Evolutionary conservation across 2,329 filamentous ascomycete species (phyloP), one percentile per base, ranked within the genome.

Genomic region (Fusarium brachygibbosum): DNA sequence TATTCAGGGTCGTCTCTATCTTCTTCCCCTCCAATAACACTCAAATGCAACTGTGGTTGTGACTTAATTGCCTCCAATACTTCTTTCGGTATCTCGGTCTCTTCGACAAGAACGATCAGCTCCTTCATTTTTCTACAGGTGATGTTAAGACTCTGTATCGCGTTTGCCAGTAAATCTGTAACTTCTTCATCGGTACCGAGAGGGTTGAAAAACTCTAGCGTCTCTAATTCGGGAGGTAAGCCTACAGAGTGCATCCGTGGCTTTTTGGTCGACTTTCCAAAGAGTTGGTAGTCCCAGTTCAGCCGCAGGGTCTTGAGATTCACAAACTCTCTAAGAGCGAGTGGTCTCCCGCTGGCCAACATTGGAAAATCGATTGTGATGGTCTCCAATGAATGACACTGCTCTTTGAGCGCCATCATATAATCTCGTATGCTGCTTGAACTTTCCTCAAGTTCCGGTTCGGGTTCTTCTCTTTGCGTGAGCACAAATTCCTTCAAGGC

Each of bases 271-370:
- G 81, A 77, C 49, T 78, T 79, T 16, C 83, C 83, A 34, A 84
- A 84, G 1, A 85, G 79, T 63, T 85, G 83, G 42, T 82, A 82
- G 68, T 85, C 83, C 80, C 80, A 82, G 63, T 82, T 82, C 28
- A 85, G 46, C 31, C 80, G 78, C 9, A 85, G 73, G 1, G 78
- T 78, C 48, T 77, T 82, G 21, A 85, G 77, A 0, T 72, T 72
- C 6, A 73, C 75, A 35, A 85, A 85, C 10, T 84, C 81, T 9
- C 83, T 75, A 59, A 85, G 76, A 25, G 81, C 76, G 16, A 85
- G 69, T 5, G 84, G 76, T 17, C 80, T 79, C n/a, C 77, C 75
- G 28, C 79, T 79, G 35, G 70, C 75, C 7, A 85, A 66, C 8
- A 77, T 78, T 0, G 82, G 78, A 34, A 79, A 81, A 64, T 85